Base-by-base conservation (phyloP, 1,284 basidiomycete species). In the Ustilago bromivora region DNA sequence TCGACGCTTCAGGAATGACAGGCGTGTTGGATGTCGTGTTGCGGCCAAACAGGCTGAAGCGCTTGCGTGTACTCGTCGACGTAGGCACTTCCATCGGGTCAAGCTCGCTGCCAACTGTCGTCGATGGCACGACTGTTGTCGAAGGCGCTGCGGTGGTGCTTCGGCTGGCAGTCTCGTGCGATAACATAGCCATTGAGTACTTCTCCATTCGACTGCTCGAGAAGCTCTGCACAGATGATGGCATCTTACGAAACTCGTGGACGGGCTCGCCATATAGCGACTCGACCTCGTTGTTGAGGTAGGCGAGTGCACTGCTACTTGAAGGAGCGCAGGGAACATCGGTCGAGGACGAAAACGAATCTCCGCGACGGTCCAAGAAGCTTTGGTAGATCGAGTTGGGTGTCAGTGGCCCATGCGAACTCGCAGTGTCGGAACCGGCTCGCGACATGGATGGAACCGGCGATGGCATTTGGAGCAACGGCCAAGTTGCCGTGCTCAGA, bases 381-480 rank as follows among this genome's bases (percentile, higher is more conserved):
- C 65, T 71, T 28, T 76, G 74, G 52, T 71, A 68, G 47, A 65
- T 36, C 59, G 74, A 76, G 53, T 62, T 76, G 15, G 74, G 74
- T 15, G 74, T 76, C 61, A 76, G 36, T 1, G 74, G 74, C 8
- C 74, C 74, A 12, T 76, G 68, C 40, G 74, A 71, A 66, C 74
- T 76, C 1, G 74, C 74, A 5, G 69, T 61, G 23, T 76, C 74
- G 4, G 74, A 76, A 19, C 74, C 74, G 11, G 74, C 68, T 4
- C 69, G 68, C 43, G 74, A 76, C 74, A 71, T 66, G 40, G 69
- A 68, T 32, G 68, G 74, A 15, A 61, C 68, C 7, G 74, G 74
- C 19, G 69, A 76, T 13, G 74, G 74, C 64, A 76, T 66, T 46
- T 43, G 62, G 38, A 76, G 57, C 52, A 68, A 12, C 6, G 73